Evolutionary conservation across 2,329 filamentous ascomycete genomes (phyloP), one percentile per base, ranked within the genome.

Genomic region (Dothideomycetes sp.): DNA sequence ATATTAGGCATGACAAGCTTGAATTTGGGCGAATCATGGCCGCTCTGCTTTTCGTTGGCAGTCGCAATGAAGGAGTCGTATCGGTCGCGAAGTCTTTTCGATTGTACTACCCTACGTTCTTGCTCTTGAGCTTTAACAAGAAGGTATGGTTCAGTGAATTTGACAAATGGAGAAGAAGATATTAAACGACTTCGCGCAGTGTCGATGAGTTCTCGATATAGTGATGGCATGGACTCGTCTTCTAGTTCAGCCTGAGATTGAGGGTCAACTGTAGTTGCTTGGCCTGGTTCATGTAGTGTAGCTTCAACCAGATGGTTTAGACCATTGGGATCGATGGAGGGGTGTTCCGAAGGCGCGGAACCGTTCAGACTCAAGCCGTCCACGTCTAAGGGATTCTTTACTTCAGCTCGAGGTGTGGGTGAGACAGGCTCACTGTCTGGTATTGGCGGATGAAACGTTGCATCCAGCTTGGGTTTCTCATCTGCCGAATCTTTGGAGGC

Each of bases 161-260:
- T 89, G 48, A 98, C 91, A 55, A 94, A 96, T 0, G 91, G 91
- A 0, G 91, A 98, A 1, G 87, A 86, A 1, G 93, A 98, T 4
- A 98, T 66, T 33, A 98, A 82, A 54, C 89, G 93, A 4, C 87
- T 94, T 53, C 93, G 79, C 53, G 94, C 87, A 52, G 94, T 89
- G 42, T 86, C 80, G 29, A 96, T 87, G 72, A 95, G 85, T 55
- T 94, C 86, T 55, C 88, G 88, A 57, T 96, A 96, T 54, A 88
- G 94, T 1, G 84, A 93, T 3, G 89, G 81, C 4, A 84, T 45
- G 8, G 43, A 41, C 15, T 49, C 47, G 16, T 45, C 70, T 33
- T 79, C 73, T 19, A 38, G 37, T 17, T 43, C 35, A 14, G 38
- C 24, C 22, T 39, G 24, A 16, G 24, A 15, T 29, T 34, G 15